phyloP scores from a whole-genome alignment of 2,329 filamentous ascomycete genomes.

The Calonectria montana region DNA sequence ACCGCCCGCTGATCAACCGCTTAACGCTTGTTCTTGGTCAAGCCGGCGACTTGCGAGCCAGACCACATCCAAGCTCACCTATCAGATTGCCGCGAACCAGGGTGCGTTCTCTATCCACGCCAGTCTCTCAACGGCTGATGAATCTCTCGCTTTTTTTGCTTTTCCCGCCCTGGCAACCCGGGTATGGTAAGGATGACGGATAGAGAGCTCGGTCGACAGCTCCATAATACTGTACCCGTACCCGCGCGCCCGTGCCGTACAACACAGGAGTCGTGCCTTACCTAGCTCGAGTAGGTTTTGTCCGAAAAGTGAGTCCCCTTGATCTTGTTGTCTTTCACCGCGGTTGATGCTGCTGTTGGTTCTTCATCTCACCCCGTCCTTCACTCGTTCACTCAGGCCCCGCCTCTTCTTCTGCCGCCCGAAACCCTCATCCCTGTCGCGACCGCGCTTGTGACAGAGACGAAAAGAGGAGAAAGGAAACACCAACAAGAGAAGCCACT shows the following conservation, averaged over 20 bases:
- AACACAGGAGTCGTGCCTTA: not conserved
- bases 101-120: conserved; percentile 26
- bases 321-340: not conserved
- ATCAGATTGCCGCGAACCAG: conserved; percentile 34
- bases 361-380: not conserved
- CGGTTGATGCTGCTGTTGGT: not conserved
- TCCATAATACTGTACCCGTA: conserved; percentile 32
- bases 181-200: conserved; percentile 35
- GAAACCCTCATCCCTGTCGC: conserved; percentile 1
- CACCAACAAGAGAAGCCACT: not conserved
- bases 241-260: conserved; percentile 5
- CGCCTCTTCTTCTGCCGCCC: conserved; percentile 19
- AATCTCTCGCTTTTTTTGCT: conserved; percentile 32
- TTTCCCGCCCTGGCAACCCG: conserved; percentile 35
- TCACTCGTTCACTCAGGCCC: conserved; percentile 6
- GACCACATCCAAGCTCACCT: conserved; percentile 23
- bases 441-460: conserved; percentile 32
- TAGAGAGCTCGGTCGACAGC: conserved; percentile 36
- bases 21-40: conserved; percentile 19
- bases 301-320: conserved; percentile 21
- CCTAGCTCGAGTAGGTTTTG: conserved; percentile 38
- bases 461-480: not conserved
- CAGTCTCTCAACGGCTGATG: conserved; percentile 35
- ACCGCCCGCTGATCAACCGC: conserved; percentile 29
- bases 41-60: conserved; percentile 1